Evolutionary conservation across 371 early-diverging fungal species (phyloP).

Genomic region (Circinella minor): DNA sequence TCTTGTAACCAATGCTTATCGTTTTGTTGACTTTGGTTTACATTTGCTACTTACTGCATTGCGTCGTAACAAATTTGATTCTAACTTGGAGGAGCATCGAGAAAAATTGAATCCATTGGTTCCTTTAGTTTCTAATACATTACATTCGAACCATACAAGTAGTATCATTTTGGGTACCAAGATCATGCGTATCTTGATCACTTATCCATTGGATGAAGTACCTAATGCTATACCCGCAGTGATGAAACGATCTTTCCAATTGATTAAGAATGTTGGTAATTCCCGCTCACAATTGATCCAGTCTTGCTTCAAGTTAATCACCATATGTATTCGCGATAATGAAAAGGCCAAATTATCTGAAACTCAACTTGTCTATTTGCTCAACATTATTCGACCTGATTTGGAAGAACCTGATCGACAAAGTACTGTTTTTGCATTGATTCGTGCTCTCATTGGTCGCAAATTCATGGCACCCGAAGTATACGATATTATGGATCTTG

Average conservation of each 20-base stretch:
- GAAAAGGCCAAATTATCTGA: slow-evolving; percentile 66
- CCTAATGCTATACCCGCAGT: slow-evolving; percentile 69
- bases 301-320: slow-evolving; percentile 79
- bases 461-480: slow-evolving; percentile 86
- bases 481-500: slow-evolving; percentile 88
- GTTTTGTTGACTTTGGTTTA: slow-evolving; percentile 93
- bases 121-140: slow-evolving; percentile 75
- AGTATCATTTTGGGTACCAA: slow-evolving; percentile 74
- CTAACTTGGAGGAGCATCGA: slow-evolving; percentile 55
- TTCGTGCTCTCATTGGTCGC: slow-evolving; percentile 85
- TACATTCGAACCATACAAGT: slow-evolving; percentile 79
- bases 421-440: slow-evolving; percentile 81
- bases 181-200: slow-evolving; percentile 69
- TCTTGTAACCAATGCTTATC: slow-evolving; percentile 80
- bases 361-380: slow-evolving; percentile 76
- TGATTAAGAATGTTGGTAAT: slow-evolving; percentile 69
- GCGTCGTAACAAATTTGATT: slow-evolving; percentile 70
- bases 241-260: slow-evolving; percentile 75
- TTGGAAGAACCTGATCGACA: slow-evolving; percentile 88
- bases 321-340: slow-evolving; percentile 75
- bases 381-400: slow-evolving; percentile 85
- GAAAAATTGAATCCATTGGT: slow-evolving; percentile 82
- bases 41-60: slow-evolving; percentile 72
- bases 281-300: slow-evolving; percentile 80
- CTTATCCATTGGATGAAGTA: slow-evolving; percentile 74